Evolutionary conservation across 2,329 filamentous ascomycete species (phyloP).

Genomic region (Diplodia mutila): DNA sequence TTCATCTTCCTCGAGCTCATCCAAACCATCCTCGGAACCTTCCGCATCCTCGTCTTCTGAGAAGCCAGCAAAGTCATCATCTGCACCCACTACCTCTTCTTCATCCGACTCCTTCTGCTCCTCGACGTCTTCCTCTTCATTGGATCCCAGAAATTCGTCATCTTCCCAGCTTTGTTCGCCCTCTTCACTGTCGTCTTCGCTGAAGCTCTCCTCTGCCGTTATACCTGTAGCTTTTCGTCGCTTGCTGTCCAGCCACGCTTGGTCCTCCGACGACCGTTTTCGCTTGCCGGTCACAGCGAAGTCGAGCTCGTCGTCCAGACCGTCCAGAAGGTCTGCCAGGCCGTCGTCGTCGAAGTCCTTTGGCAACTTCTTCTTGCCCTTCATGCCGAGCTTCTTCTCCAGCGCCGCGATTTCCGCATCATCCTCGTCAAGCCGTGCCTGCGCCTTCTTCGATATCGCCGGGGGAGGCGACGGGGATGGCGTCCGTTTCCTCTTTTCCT

Average conservation of each 20-base stretch:
- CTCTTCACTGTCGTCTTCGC: constrained; percentile 29
- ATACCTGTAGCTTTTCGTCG: constrained; percentile 54
- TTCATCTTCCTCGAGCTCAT: constrained; percentile 33
- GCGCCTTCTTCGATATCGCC: constrained; percentile 49
- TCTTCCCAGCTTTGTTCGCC: constrained; percentile 36
- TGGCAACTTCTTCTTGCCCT: constrained; percentile 72
- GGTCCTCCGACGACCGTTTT: constrained; percentile 58
- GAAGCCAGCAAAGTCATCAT: constrained; percentile 34
- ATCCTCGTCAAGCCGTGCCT: constrained; percentile 70
- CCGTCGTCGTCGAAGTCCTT: constrained; percentile 81
- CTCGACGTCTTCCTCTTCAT: constrained; percentile 38
- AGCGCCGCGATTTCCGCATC: constrained; percentile 86
- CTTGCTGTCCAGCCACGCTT: constrained; percentile 64
- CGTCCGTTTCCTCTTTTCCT: constrained; percentile 25
- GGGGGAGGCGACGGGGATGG: constrained; percentile 26
- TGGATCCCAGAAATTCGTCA: constrained; percentile 30
- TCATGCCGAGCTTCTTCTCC: constrained; percentile 85
- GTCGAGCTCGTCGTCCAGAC: constrained; percentile 59
- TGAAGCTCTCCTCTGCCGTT: constrained; percentile 38
- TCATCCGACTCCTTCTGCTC: constrained; percentile 42
- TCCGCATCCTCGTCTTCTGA: constrained; percentile 32
- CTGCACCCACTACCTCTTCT: constrained; percentile 33
- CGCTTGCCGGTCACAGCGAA: constrained; percentile 55
- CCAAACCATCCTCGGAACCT: constrained; percentile 30
- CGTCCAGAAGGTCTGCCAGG: constrained; percentile 75